These are phyloP conservation scores for Peterozyma xylosa DNA, from an alignment of 805 yeast species.

Conservation along the genomic window DNA sequence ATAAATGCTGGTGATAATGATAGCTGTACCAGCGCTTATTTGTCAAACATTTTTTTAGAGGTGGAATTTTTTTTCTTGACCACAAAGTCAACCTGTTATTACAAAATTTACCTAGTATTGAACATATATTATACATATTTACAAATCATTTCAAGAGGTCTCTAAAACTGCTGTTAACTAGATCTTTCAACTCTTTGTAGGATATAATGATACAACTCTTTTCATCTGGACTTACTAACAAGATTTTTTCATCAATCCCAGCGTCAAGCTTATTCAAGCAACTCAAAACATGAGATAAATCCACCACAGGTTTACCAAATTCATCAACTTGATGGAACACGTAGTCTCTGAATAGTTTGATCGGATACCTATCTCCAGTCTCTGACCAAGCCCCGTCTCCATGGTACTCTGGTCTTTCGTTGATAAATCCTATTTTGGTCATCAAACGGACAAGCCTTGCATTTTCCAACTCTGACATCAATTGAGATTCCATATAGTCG, in stretches of 20 bases:
- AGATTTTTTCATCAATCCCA: slow-evolving; percentile 76
- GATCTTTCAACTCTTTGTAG: slow-evolving; percentile 72
- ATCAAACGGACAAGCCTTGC: slow-evolving; percentile 78
- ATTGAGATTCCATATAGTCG: slow-evolving; percentile 54
- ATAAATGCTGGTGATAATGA: no score
- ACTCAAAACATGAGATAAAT: slow-evolving; percentile 72
- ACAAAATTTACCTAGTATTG: no score
- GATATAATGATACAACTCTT: slow-evolving; percentile 78
- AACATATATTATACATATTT: no score
- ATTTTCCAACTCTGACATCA: slow-evolving; percentile 77
- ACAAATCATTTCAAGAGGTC: slow-evolving; percentile 20
- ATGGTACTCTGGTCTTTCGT: slow-evolving; percentile 64
- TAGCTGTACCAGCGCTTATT: no score
- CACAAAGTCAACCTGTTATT: no score
- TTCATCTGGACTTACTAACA: slow-evolving; percentile 80
- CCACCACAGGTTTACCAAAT: slow-evolving; percentile 68
- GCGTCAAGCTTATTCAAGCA: slow-evolving; percentile 87
- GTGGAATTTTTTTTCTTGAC: no score
- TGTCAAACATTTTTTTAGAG: no score
- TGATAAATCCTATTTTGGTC: slow-evolving; percentile 71
- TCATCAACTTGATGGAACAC: slow-evolving; percentile 83
- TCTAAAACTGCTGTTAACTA: slow-evolving; percentile 64
- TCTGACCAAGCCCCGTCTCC: slow-evolving; percentile 59
- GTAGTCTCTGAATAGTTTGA: slow-evolving; percentile 72
- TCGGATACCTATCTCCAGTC: slow-evolving; percentile 66